Conservation (phyloP, 208 protist species). For the Trypanosoma grayi region DNA sequence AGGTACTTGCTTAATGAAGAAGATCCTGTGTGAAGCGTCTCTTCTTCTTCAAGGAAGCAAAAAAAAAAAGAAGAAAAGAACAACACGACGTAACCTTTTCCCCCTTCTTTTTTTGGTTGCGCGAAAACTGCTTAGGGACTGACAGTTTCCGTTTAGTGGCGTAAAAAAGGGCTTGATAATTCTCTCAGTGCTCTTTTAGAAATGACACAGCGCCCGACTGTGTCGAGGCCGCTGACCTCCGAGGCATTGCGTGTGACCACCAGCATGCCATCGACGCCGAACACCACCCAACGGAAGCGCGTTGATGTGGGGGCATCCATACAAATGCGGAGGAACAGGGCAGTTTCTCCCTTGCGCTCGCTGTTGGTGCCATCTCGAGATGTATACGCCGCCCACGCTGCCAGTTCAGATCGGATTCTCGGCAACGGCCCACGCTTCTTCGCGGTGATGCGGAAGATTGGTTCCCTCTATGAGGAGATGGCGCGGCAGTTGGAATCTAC, state of each 20-base stretch:
- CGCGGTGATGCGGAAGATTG: conserved; percentile 51
- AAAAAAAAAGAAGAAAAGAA: neutral
- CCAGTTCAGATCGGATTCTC: neutral
- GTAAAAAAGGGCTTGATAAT: no score
- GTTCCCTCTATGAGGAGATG: conserved; percentile 79
- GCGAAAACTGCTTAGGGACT: no score
- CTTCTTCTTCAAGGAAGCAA: no score
- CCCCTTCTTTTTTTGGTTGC: neutral
- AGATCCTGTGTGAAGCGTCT: no score
- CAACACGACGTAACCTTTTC: neutral
- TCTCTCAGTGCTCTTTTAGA: no score
- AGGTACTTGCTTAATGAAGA: no score
- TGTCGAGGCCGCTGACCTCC: no score
- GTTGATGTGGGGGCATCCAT: neutral
- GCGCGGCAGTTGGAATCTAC: conserved; percentile 53
- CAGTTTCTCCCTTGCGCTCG: neutral
- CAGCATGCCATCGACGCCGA: neutral
- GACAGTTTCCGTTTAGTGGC: no score
- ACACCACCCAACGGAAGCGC: neutral
- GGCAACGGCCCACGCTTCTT: neutral
- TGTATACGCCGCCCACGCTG: neutral
- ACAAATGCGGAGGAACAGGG: neutral
- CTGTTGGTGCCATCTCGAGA: neutral
- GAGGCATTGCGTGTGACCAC: neutral
- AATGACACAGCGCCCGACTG: no score